A percentile compares a stretch with the other conserved stretches of the same genome.
Conservation (phyloP, 345 rosid genomes). For the Dovyalis caffra region DNA sequence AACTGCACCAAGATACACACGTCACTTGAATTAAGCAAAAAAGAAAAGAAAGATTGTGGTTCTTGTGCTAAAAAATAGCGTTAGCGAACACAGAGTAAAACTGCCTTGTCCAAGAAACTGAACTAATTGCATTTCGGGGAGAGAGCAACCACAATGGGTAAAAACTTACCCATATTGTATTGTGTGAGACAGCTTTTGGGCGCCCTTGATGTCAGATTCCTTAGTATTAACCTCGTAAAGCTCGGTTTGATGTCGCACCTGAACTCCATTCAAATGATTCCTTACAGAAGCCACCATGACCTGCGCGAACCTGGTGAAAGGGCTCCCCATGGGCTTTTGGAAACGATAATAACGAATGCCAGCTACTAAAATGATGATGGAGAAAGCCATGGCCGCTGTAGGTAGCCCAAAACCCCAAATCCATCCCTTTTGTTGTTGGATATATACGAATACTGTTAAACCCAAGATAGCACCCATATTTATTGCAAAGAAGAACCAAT, state of each 20-base stretch:
- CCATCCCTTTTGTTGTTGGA: constrained; percentile 40
- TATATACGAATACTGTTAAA: constrained; percentile 42
- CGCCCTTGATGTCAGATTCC: constrained; percentile 47
- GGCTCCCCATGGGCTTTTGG: constrained; percentile 56
- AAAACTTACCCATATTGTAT: neutral
- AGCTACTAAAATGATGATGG: constrained; percentile 26
- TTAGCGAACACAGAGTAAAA: too few relatives aligned
- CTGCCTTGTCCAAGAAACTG: too few relatives aligned
- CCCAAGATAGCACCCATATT: constrained; percentile 53
- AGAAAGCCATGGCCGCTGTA: constrained; percentile 26
- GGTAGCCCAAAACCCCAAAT: constrained; percentile 53
- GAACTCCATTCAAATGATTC: constrained; percentile 41
- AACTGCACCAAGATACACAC: constrained; percentile 18
- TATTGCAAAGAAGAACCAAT: constrained; percentile 61
- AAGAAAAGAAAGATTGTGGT: too few relatives aligned
- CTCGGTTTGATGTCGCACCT: constrained; percentile 1
- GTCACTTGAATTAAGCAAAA: neutral
- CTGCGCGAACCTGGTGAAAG: constrained; percentile 53
- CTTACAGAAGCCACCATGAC: constrained; percentile 47
- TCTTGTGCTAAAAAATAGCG: too few relatives aligned
- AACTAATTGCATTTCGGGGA: neutral
- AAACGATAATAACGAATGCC: constrained; percentile 43
- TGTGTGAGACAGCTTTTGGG: constrained; percentile 45
- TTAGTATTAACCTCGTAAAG: constrained; percentile 42
- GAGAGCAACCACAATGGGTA: neutral